phyloP scores from a whole-genome alignment of 352 stramenopile species.

The Globisporangium mamillatum region DNA sequence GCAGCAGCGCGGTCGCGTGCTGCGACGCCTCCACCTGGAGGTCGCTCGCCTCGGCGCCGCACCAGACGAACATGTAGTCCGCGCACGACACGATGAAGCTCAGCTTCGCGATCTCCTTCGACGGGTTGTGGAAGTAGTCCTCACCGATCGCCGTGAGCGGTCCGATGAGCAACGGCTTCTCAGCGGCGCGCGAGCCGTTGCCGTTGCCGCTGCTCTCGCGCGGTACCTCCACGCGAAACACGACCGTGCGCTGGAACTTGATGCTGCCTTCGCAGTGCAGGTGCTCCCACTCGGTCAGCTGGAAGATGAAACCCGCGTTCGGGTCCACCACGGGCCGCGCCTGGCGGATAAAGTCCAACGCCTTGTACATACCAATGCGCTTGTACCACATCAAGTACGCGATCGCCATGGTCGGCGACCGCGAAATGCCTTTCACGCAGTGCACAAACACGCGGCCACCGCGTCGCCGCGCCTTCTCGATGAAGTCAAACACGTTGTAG shows the following conservation, averaged over 20 bases:
- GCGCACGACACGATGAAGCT: slow-evolving; percentile 72
- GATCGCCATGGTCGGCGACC: slow-evolving; percentile 86
- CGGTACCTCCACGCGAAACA: slow-evolving; percentile 75
- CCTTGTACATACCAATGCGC: slow-evolving; percentile 74
- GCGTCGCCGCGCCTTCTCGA: slow-evolving; percentile 63
- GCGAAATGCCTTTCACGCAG: slow-evolving; percentile 87
- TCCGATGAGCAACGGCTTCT: slow-evolving; percentile 58
- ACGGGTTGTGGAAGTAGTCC: slow-evolving; percentile 52
- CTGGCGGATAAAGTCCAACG: slow-evolving; percentile 75
- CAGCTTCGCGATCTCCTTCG: slow-evolving; percentile 46
- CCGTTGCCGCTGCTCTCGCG: slow-evolving; percentile 34
- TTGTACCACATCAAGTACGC: slow-evolving; percentile 90
- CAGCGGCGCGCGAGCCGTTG: slow-evolving; percentile 26
- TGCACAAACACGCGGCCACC: slow-evolving; percentile 84
- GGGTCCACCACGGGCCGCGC: slow-evolving; percentile 76
- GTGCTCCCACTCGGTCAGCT: slow-evolving; percentile 87
- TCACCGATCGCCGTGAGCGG: slow-evolving; percentile 49
- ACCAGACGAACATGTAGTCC: slow-evolving; percentile 85
- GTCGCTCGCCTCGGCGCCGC: slow-evolving; percentile 50
- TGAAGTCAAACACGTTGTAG: slow-evolving; percentile 89
- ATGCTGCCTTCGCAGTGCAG: slow-evolving; percentile 49
- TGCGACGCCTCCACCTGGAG: slow-evolving; percentile 58
- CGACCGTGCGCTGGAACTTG: slow-evolving; percentile 44
- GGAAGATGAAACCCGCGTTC: slow-evolving; percentile 88
- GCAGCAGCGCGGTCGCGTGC: slow-evolving; percentile 58